Percentiles rank a stretch among this genome's conserved stretches.
phyloP scores from a whole-genome alignment of 345 rosid species.

The thale cress (Arabidopsis thaliana) region DNA sequence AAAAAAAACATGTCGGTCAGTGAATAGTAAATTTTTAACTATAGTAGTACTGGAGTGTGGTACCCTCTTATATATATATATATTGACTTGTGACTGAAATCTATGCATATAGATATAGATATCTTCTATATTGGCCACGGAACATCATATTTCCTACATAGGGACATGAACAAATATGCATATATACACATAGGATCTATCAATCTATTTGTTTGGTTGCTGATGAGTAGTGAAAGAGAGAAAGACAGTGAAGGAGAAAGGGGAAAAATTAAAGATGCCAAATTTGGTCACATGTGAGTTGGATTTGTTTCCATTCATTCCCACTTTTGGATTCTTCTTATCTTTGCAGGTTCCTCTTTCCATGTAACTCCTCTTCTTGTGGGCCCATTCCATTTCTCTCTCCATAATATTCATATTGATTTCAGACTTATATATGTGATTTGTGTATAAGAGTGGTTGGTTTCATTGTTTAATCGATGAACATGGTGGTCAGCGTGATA shows the following conservation, averaged over 20 bases:
- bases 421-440: slow-evolving; percentile 13
- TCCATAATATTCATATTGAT: not conserved
- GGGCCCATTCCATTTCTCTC: slow-evolving; percentile 27
- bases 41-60: slow-evolving; percentile 27
- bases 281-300: slow-evolving; percentile 52
- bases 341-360: slow-evolving; percentile 47
- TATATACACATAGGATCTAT: slow-evolving; percentile 47
- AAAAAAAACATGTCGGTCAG: slow-evolving; percentile 46
- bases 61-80: slow-evolving; percentile 13
- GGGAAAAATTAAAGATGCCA: slow-evolving; percentile 46
- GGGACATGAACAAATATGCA: slow-evolving; percentile 42
- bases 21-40: slow-evolving; percentile 28
- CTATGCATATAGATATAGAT: slow-evolving; percentile 36
- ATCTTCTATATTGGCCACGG: slow-evolving; percentile 39
- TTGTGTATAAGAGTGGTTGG: slow-evolving; percentile 37
- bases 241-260: slow-evolving; percentile 41
- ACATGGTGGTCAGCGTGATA: slow-evolving; percentile 35
- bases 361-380: slow-evolving; percentile 47
- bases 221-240: slow-evolving; percentile 42
- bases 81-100: slow-evolving; percentile 40
- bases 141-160: slow-evolving; percentile 42
- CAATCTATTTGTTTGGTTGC: slow-evolving; percentile 46
- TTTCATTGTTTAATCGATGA: slow-evolving; percentile 29
- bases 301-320: slow-evolving; percentile 51
- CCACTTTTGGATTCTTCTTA: slow-evolving; percentile 48